Evolutionary conservation across 306 rosid species (phyloP).

Genomic region (Medicago lupulina): DNA sequence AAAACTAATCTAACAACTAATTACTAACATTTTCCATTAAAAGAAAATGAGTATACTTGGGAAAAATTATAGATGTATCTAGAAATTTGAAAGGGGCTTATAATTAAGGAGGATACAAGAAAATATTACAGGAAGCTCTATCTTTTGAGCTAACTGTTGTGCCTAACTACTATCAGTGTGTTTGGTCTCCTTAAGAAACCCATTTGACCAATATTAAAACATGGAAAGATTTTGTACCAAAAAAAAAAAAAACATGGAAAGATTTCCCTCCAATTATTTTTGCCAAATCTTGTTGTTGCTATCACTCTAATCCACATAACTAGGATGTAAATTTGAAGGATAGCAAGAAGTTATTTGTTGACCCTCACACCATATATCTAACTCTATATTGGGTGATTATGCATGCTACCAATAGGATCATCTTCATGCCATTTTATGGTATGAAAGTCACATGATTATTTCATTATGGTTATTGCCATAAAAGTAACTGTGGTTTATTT

Average conservation of each 20-base stretch:
- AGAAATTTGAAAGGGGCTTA: not conserved
- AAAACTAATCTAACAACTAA: no score
- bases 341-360: slow-evolving; percentile 24
- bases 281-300: slow-evolving; percentile 25
- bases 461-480: slow-evolving; percentile 37
- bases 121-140: slow-evolving; percentile 25
- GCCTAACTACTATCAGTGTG: not conserved
- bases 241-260: not conserved
- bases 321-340: slow-evolving; percentile 25
- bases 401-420: slow-evolving; percentile 12
- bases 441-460: slow-evolving; percentile 11
- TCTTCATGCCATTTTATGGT: slow-evolving; percentile 19
- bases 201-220: slow-evolving; percentile 27
- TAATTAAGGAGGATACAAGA: slow-evolving; percentile 5
- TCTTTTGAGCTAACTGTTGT: slow-evolving; percentile 1
- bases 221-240: slow-evolving; percentile 7
- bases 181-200: slow-evolving; percentile 23
- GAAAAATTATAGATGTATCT: not conserved
- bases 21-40: no score
- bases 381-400: slow-evolving; percentile 30
- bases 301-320: not conserved
- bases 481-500: slow-evolving; percentile 25
- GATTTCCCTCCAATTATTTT: not conserved
- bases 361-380: slow-evolving; percentile 7
- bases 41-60: not conserved